phyloP scores from a whole-genome alignment of 805 yeast species.

The Candida quercuum region DNA sequence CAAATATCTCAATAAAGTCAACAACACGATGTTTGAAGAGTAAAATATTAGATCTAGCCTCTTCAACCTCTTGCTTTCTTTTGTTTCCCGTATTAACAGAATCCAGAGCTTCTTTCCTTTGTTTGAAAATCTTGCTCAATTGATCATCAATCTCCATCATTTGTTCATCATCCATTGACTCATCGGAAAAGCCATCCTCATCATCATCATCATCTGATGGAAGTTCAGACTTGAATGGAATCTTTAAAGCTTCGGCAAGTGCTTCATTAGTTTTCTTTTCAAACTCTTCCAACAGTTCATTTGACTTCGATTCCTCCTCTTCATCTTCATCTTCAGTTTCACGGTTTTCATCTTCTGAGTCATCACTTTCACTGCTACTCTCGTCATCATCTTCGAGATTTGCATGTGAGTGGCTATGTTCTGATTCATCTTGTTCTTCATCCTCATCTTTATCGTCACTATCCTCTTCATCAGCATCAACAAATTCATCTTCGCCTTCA shows the following conservation, averaged over 20 bases:
- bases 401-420: conserved; percentile 17
- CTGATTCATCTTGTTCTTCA: conserved; percentile 30
- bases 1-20: conserved; percentile 67
- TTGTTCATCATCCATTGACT: conserved; percentile 91
- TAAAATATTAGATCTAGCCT: conserved; percentile 75
- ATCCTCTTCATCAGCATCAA: conserved; percentile 42
- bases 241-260: conserved; percentile 65
- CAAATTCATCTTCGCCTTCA: conserved; percentile 51
- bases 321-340: conserved; percentile 26
- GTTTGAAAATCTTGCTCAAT: conserved; percentile 76
- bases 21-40: conserved; percentile 74
- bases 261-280: conserved; percentile 55
- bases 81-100: conserved; percentile 54
- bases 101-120: conserved; percentile 64
- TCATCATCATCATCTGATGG: conserved; percentile 39
- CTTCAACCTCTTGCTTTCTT: conserved; percentile 66
- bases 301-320: conserved; percentile 26
- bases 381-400: conserved; percentile 34
- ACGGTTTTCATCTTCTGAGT: conserved; percentile 26
- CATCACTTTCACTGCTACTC: conserved; percentile 7
- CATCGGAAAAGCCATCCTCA: conserved; percentile 58
- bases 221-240: conserved; percentile 43
- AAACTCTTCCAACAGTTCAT: conserved; percentile 30
- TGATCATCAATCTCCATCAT: conserved; percentile 93
- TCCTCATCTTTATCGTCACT: conserved; percentile 32